Conservation (phyloP, 345 rosid genomes). For the Euphorbia lathyris region DNA sequence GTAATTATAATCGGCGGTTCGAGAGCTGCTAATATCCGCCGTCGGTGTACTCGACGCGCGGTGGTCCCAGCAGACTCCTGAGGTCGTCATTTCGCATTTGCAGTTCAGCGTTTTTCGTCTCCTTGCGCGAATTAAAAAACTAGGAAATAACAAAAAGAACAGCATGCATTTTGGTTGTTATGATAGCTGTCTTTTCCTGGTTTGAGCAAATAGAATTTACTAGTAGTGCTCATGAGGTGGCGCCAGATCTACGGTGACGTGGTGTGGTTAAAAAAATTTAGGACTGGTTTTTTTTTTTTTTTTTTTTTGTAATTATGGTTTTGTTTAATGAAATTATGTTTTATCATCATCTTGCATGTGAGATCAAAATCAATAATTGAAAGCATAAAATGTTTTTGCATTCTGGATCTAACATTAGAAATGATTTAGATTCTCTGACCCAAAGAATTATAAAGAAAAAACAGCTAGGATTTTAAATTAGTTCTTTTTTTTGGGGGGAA, state of each 20-base stretch:
- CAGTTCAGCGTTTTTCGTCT: neutral
- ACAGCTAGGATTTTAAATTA: neutral
- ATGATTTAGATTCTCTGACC: conserved; percentile 2
- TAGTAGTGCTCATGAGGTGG: conserved; percentile 42
- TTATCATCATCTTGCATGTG: neutral
- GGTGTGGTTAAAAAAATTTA: neutral
- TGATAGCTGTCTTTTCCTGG: conserved; percentile 39
- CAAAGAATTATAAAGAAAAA: neutral
- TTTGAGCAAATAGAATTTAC: conserved; percentile 19
- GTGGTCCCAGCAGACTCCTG: conserved; percentile 9
- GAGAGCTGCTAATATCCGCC: conserved; percentile 10
- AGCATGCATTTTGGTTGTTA: conserved; percentile 27
- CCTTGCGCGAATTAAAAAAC: conserved; percentile 4
- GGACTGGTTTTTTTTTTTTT: neutral
- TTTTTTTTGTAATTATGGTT: neutral
- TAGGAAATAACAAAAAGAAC: conserved; percentile 40
- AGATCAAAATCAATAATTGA: neutral
- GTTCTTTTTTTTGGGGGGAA: neutral
- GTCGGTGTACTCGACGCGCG: conserved; percentile 2
- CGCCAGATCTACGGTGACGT: conserved; percentile 28
- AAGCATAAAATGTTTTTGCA: neutral
- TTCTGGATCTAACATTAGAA: neutral
- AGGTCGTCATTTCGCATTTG: neutral
- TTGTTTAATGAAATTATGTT: neutral
- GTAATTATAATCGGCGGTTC: neutral